Base-by-base conservation (phyloP, 2,329 filamentous ascomycete species). In the Ceratocystis huliohia region DNA sequence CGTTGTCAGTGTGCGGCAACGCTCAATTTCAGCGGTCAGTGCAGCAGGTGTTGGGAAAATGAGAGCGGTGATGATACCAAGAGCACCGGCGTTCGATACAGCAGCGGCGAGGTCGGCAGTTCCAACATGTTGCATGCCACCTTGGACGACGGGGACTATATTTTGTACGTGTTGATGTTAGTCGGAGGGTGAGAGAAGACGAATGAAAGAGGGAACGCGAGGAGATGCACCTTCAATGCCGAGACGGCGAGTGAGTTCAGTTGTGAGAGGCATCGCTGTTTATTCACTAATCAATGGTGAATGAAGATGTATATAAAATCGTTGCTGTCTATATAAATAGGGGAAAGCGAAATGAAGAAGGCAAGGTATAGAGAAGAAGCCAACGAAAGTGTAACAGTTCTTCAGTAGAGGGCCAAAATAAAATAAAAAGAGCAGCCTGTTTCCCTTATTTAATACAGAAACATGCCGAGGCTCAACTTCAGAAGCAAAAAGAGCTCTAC, bases 31-130 rank as follows among this genome's bases (percentile, higher is more conserved):
- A 74, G 89, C 88, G 76, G 93, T 91, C 66, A 99, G 86, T 74
- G 90, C 91, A 76, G 91, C 89, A 61, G 94, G 93, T 17, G 89
- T 88, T 44, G 94, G 89, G 83, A 96, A 95, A 65, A 95, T 97
- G 73, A 97, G 86, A 61, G 88, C 89, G 37, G 89, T 94, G 76
- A 94, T 82, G 74, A 94, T 86, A 72, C 89, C 89, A 65, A 94
- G 81, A 61, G 88, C 89, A 70, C 89, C 89, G n/a, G 89, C 88
- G 76, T 91, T 90, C 73, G 84, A 88, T 69, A 91, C 88, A 70
- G 88, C 88, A 62, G 85, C 82, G 69, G 88, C 88, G 71, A 91
- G 80, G 75, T 90, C 88, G 63, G 89, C 89, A 72, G 89, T 91
- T 67, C 89, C 89, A 69, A 92, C 84, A 82, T 89, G 88, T 83